A percentile compares a stretch with the other conserved stretches of the same genome.
phyloP scores from a whole-genome alignment of 495 filamentous ascomycete genomes.

The Astrocystis sublimbata region DNA sequence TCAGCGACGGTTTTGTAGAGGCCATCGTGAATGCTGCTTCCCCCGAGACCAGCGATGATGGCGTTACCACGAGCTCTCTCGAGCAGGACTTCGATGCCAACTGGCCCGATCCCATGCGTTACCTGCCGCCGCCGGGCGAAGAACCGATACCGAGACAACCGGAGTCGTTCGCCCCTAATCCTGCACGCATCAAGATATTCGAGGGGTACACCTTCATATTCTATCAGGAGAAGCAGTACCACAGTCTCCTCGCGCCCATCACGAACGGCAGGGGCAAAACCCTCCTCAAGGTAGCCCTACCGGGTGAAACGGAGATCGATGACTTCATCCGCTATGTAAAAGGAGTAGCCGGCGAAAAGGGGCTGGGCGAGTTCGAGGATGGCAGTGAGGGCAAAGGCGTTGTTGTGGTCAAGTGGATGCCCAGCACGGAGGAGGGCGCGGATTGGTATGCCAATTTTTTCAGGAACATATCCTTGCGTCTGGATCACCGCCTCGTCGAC shows the following conservation, averaged over 20 bases:
- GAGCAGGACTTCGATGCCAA: conserved; percentile 79
- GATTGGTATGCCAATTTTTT: conserved; percentile 72
- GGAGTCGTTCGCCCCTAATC: conserved; percentile 68
- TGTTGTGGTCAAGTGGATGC: conserved; percentile 74
- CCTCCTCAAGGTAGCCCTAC: conserved; percentile 59
- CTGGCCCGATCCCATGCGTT: conserved; percentile 74
- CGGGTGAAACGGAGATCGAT: conserved; percentile 67
- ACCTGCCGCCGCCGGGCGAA: conserved; percentile 72
- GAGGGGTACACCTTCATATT: conserved; percentile 89
- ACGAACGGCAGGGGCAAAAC: conserved; percentile 82
- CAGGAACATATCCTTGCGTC: conserved; percentile 62
- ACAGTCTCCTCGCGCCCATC: conserved; percentile 71
- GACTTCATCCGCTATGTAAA: conserved; percentile 80
- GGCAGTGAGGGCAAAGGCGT: conserved; percentile 66
- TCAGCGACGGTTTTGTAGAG: conserved; percentile 68
- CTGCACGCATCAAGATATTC: conserved; percentile 68
- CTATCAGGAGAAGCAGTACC: conserved; percentile 74
- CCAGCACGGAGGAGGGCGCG: conserved; percentile 57
- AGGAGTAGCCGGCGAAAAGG: conserved; percentile 71
- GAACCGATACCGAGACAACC: conserved; percentile 66
- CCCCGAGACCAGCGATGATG: conserved; percentile 54
- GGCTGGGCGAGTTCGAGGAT: conserved; percentile 60
- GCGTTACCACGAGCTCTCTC: conserved; percentile 58
- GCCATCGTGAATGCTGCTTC: conserved; percentile 72
- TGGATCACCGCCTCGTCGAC: conserved; percentile 80